These are phyloP conservation scores for Kodamaea fukazawae DNA, from an alignment of 805 yeast species.

Conservation along the genomic window DNA sequence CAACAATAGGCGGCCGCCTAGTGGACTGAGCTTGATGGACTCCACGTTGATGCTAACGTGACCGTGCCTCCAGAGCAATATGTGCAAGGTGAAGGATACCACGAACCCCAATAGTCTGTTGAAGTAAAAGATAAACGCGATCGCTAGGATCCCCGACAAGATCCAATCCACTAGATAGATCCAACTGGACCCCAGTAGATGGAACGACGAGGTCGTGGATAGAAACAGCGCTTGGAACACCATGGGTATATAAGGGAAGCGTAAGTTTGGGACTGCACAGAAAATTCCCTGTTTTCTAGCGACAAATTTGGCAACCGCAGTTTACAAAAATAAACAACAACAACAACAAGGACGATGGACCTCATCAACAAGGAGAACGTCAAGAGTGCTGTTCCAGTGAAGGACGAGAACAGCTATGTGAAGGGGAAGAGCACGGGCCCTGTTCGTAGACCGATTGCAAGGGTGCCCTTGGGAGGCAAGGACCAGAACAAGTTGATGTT, in stretches of 20 bases:
- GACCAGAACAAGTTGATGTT: constrained; percentile 30
- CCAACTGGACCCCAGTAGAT: constrained; percentile 39
- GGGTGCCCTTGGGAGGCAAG: constrained; percentile 43
- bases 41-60: constrained; percentile 64
- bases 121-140: constrained; percentile 72
- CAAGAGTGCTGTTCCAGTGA: neutral
- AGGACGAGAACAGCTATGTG: neutral
- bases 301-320: neutral
- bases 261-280: neutral
- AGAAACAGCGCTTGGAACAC: constrained; percentile 25
- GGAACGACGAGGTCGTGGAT: constrained; percentile 22
- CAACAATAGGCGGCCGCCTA: constrained; percentile 81
- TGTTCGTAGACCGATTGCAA: constrained; percentile 7
- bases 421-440: neutral
- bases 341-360: neutral
- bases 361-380: too few relatives aligned
- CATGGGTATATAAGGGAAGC: constrained; percentile 14
- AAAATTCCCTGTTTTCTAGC: neutral
- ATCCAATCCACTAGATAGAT: constrained; percentile 85
- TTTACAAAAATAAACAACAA: neutral
- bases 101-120: constrained; percentile 66
- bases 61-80: constrained; percentile 62
- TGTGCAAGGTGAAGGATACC: constrained; percentile 49
- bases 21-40: constrained; percentile 68
- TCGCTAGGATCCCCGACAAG: constrained; percentile 56